A percentile compares a stretch with the other conserved stretches of the same genome.
phyloP scores from a whole-genome alignment of 768 basidiomycete species.

The Mrakia hoshinonis region DNA sequence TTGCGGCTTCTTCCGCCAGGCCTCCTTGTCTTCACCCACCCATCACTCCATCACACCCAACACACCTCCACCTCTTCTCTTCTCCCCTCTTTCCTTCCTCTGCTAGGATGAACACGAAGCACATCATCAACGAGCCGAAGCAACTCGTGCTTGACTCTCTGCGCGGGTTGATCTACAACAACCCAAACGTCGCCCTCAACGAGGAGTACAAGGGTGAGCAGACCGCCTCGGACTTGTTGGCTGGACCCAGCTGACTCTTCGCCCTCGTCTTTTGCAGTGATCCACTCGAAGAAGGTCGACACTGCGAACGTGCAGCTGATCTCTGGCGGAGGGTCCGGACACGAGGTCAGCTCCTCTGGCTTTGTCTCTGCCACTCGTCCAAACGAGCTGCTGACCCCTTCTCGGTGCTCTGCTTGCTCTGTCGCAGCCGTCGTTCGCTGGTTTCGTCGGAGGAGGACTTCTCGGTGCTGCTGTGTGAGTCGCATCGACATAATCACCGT shows the following conservation, averaged over 20 bases:
- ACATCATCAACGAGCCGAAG: constrained; percentile 64
- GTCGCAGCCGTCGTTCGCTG: constrained; percentile 16
- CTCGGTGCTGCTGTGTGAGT: constrained; percentile 26
- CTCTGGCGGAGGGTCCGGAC: constrained; percentile 27
- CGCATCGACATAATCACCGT: background rate
- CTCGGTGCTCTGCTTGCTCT: background rate
- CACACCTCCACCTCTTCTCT: background rate
- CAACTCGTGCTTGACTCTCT: constrained; percentile 71
- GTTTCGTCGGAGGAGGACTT: constrained; percentile 23
- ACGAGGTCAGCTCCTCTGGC: background rate
- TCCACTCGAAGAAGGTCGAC: background rate
- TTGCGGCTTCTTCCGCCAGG: no score
- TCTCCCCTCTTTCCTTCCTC: background rate
- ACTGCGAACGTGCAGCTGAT: constrained; percentile 20
- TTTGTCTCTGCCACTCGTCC: no score
- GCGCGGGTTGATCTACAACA: constrained; percentile 53
- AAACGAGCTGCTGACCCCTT: background rate
- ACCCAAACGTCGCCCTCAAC: constrained; percentile 66
- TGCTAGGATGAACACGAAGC: constrained; percentile 46
- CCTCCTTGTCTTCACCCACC: no score
- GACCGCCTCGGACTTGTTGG: no score
- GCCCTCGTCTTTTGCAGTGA: background rate
- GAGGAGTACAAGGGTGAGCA: constrained; percentile 57
- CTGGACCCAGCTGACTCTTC: background rate
- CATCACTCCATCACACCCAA: background rate